Evolutionary conservation across 495 filamentous ascomycete species (phyloP).

Genomic region (Parmelia sp.): DNA sequence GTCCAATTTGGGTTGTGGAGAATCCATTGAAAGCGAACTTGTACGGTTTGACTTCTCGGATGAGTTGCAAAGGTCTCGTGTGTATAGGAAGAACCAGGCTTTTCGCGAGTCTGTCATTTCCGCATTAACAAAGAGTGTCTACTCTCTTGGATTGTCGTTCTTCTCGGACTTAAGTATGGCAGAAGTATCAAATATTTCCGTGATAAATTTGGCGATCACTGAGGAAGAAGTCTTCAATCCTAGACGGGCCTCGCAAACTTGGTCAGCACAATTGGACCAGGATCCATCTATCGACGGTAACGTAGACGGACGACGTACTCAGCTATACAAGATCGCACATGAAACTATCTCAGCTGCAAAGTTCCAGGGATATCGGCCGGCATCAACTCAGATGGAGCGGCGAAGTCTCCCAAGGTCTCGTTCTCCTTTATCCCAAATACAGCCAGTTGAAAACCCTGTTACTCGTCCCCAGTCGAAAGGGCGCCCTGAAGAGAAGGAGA

Average conservation of each 20-base stretch:
- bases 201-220: constrained; percentile 11
- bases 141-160: constrained; percentile 12
- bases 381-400: background rate
- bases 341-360: background rate
- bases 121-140: background rate
- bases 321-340: background rate
- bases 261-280: background rate
- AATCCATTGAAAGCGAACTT: background rate
- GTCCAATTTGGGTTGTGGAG: background rate
- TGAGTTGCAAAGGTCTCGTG: constrained; percentile 14
- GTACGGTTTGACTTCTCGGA: constrained; percentile 7
- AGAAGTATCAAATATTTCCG: constrained; percentile 21
- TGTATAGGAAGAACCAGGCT: constrained; percentile 16
- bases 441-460: background rate
- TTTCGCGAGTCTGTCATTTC: constrained; percentile 12
- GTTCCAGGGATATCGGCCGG: background rate
- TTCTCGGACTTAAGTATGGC: constrained; percentile 17
- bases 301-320: background rate
- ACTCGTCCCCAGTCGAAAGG: background rate
- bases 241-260: constrained; percentile 10
- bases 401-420: background rate
- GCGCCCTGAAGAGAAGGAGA: background rate
- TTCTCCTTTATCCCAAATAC: background rate
- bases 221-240: constrained; percentile 12
- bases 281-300: background rate